A percentile compares a stretch with the other conserved stretches of the same genome.
phyloP scores from a whole-genome alignment of 129 eudicot genomes.

The Pseudognaphalium luteoalbum region DNA sequence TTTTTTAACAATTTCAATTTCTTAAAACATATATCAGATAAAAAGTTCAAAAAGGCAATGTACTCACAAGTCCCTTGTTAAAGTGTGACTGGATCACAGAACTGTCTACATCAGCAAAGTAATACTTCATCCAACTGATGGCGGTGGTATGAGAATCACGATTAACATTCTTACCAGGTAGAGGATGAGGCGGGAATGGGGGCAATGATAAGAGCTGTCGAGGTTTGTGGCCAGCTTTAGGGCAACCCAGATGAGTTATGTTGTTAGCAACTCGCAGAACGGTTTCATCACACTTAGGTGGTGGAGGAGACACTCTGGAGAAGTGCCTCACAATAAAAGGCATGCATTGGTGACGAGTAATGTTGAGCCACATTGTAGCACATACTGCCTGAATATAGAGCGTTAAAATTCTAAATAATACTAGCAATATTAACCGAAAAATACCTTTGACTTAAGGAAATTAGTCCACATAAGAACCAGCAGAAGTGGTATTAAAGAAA shows the following conservation, averaged over 20 bases:
- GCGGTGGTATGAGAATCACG: constrained; percentile 56
- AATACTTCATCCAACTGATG: constrained; percentile 86
- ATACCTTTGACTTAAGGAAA: not conserved
- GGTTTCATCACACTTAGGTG: constrained; percentile 33
- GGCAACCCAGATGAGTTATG: constrained; percentile 62
- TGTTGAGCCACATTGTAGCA: constrained; percentile 41
- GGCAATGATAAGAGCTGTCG: constrained; percentile 82
- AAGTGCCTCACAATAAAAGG: constrained; percentile 37
- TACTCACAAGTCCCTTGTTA: constrained; percentile 75
- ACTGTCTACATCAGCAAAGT: constrained; percentile 59
- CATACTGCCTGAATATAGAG: constrained; percentile 25
- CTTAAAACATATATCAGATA: not conserved
- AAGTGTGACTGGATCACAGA: constrained; percentile 67
- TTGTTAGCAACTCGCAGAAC: constrained; percentile 66
- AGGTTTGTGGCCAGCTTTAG: constrained; percentile 67
- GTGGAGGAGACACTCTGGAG: constrained; percentile 59
- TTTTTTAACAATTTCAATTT: not conserved
- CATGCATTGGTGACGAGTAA: constrained; percentile 8
- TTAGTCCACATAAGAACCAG: not conserved
- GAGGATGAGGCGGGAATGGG: constrained; percentile 69
- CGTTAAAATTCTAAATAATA: not conserved
- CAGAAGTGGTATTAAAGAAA: not conserved
- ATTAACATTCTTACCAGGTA: constrained; percentile 49
- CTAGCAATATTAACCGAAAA: not conserved
- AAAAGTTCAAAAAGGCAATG: not conserved